Conservation (phyloP, 139 green algal species). For the Chlorokybus atmophyticus region DNA sequence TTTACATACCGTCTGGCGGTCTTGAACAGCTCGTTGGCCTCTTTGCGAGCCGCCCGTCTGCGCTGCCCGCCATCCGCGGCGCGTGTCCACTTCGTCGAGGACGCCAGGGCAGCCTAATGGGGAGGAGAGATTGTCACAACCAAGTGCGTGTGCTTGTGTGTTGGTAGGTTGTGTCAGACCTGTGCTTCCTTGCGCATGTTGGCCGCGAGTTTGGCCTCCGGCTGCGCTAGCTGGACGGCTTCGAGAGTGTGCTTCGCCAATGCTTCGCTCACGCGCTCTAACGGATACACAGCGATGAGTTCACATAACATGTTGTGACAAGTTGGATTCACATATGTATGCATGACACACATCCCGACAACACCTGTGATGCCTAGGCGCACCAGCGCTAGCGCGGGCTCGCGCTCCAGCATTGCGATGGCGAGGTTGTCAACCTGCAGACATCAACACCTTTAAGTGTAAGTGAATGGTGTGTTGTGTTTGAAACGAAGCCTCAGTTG, state of each 20-base stretch:
- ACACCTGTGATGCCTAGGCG: constrained; percentile 15
- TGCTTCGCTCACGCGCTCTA: background rate
- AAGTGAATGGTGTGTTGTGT: too few relatives aligned
- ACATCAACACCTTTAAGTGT: too few relatives aligned
- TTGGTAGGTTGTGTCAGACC: too few relatives aligned
- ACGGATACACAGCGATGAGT: too few relatives aligned
- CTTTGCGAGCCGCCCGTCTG: constrained; percentile 8
- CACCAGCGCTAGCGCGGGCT: constrained; percentile 7
- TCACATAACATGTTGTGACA: too few relatives aligned
- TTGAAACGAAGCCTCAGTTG: too few relatives aligned
- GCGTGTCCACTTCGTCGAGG: constrained; percentile 11
- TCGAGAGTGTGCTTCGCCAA: constrained; percentile 17
- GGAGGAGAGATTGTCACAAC: background rate
- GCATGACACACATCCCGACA: too few relatives aligned
- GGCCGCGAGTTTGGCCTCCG: constrained; percentile 3
- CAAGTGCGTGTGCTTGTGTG: background rate
- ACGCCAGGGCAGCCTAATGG: too few relatives aligned
- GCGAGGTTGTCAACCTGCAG: constrained; percentile 24
- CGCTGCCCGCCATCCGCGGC: constrained; percentile 14
- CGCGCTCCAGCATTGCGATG: constrained; percentile 7
- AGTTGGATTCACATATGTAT: too few relatives aligned
- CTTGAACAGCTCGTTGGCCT: constrained; percentile 15
- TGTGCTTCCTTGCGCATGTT: constrained; percentile 8
- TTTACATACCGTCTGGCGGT: too few relatives aligned
- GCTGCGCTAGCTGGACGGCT: constrained; percentile 1